A percentile compares a stretch with the other conserved stretches of the same genome.
Conservation (phyloP, 2,329 filamentous ascomycete species). For the Xylaria sp. region DNA sequence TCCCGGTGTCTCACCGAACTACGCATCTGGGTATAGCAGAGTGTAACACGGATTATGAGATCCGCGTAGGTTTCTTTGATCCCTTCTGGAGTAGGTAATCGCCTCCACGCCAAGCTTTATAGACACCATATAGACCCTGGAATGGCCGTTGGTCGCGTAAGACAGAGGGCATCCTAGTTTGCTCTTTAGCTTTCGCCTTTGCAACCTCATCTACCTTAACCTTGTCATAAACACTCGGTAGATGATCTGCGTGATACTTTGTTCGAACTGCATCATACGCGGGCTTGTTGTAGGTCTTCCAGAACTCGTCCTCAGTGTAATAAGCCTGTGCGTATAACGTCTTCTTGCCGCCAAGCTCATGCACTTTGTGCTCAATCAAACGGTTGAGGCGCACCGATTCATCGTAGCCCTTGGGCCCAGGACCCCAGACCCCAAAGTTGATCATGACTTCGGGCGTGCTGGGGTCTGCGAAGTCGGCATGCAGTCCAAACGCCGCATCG, state of each 20-base stretch:
- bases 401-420: constrained; percentile 53
- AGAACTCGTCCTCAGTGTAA: constrained; percentile 75
- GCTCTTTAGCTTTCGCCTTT: constrained; percentile 47
- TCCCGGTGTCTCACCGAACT: too few species aligned
- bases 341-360: constrained; percentile 71
- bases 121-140: constrained; percentile 58
- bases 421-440: constrained; percentile 73
- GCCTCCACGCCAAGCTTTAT: constrained; percentile 56
- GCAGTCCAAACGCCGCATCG: constrained; percentile 58
- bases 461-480: constrained; percentile 57
- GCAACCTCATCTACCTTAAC: constrained; percentile 62
- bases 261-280: constrained; percentile 68
- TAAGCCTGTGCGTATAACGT: constrained; percentile 77
- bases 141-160: constrained; percentile 55
- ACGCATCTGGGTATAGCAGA: too few species aligned
- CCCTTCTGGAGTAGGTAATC: constrained; percentile 57
- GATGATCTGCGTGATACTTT: constrained; percentile 67
- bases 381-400: constrained; percentile 66
- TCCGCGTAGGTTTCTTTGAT: neutral
- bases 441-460: constrained; percentile 56
- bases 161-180: constrained; percentile 48
- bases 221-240: constrained; percentile 76
- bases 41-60: too few species aligned
- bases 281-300: constrained; percentile 68
- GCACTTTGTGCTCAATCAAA: constrained; percentile 67